Evolutionary conservation across 768 basidiomycete species (phyloP).

Genomic region (Lactifluus rugatus): DNA sequence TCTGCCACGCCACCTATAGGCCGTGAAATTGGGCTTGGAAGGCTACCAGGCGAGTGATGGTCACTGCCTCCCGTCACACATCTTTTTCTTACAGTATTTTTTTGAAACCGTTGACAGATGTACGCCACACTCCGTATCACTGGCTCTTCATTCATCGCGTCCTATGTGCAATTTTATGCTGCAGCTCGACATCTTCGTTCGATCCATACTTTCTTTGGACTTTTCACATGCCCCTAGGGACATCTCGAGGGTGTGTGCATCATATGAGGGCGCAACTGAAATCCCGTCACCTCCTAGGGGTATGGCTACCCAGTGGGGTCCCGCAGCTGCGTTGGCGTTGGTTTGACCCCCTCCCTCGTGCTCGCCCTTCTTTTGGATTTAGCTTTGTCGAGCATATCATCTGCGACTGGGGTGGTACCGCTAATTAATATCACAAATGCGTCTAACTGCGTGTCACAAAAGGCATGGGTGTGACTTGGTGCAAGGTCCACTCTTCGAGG

Average conservation of each 20-base stretch:
- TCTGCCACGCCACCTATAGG: too few species aligned
- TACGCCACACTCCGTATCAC: not conserved
- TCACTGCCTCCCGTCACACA: too few species aligned
- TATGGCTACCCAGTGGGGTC: too few species aligned
- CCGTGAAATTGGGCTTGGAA: too few species aligned
- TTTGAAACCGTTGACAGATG: too few species aligned
- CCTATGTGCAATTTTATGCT: too few species aligned
- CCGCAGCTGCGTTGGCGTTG: not conserved
- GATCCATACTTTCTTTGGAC: too few species aligned
- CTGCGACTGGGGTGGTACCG: not conserved
- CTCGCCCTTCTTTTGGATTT: not conserved
- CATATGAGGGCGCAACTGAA: too few species aligned
- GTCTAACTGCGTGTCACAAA: not conserved
- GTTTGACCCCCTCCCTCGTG: not conserved
- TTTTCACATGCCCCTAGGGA: not conserved
- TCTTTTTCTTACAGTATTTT: not conserved
- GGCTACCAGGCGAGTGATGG: too few species aligned
- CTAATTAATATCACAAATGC: not conserved
- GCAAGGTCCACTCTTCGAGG: not conserved
- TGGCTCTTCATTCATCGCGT: too few species aligned
- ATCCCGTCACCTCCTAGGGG: too few species aligned
- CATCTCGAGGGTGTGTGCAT: not conserved
- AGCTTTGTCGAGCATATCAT: not conserved
- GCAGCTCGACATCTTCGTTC: too few species aligned
- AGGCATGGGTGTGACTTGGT: not conserved